Conservation (phyloP, 352 stramenopile genomes). For the Pythium scleroteichum region DNA sequence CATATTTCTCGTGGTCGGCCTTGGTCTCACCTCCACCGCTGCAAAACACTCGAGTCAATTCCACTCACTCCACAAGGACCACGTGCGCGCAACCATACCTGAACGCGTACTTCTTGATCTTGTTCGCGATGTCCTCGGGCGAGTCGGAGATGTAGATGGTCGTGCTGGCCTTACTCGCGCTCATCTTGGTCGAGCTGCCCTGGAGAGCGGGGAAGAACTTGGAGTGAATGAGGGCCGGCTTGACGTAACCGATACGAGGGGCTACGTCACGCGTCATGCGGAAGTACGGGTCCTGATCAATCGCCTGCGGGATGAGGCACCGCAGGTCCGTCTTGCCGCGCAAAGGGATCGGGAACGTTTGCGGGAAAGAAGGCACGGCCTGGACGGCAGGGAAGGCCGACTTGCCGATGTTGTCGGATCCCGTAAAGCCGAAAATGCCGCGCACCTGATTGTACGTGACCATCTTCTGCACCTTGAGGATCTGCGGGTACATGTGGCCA, state of each 20-base stretch:
- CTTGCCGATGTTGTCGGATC: constrained; percentile 98
- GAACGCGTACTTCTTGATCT: constrained; percentile 90
- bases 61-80: constrained; percentile 2
- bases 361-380: constrained; percentile 97
- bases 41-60: constrained; percentile 61
- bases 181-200: constrained; percentile 98
- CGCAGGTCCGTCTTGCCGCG: constrained; percentile 86
- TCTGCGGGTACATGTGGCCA: constrained; percentile 98
- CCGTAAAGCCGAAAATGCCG: constrained; percentile 99
- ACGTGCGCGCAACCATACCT: constrained; percentile 37
- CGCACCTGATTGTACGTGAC: constrained; percentile 98
- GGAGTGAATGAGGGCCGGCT: constrained; percentile 98
- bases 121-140: constrained; percentile 93
- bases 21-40: constrained; percentile 97
- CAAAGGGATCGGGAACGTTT: constrained; percentile 95
- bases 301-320: constrained; percentile 99
- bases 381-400: constrained; percentile 98
- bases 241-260: constrained; percentile 95
- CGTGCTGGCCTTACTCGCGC: constrained; percentile 93
- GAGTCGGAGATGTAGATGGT: constrained; percentile 99
- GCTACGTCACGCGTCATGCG: constrained; percentile 99
- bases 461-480: constrained; percentile 99
- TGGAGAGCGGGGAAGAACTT: constrained; percentile 99
- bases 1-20: constrained; percentile 97
- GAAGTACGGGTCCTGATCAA: constrained; percentile 99